phyloP scores from a whole-genome alignment of 257 asterid genomes.

The Penstemon eatonii region DNA sequence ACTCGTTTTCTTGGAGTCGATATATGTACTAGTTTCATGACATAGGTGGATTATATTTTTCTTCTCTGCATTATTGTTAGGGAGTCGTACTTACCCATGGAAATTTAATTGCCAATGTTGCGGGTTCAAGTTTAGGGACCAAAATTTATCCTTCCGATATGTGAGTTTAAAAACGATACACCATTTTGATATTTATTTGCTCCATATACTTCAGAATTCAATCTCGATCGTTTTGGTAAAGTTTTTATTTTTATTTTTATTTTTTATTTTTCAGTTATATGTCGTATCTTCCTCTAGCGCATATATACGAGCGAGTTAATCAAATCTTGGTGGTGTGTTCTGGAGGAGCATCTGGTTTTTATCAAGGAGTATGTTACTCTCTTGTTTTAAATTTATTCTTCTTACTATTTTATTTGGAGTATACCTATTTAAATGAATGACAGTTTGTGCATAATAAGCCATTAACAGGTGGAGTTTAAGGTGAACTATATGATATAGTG shows the following conservation, averaged over 20 bases:
- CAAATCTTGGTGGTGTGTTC: slow-evolving; percentile 53
- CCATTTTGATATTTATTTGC: neutral
- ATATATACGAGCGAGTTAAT: slow-evolving; percentile 93
- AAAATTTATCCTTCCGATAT: slow-evolving; percentile 72
- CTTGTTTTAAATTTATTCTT: slow-evolving; percentile 3
- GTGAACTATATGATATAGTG: too few species aligned
- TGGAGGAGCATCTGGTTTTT: slow-evolving; percentile 87
- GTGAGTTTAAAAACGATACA: slow-evolving; percentile 45
- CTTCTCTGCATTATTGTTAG: slow-evolving; percentile 31
- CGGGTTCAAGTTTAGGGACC: slow-evolving; percentile 54
- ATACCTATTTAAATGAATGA: slow-evolving; percentile 1
- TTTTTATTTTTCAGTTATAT: slow-evolving; percentile 59
- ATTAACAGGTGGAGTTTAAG: too few species aligned
- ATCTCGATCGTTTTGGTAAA: neutral
- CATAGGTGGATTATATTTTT: slow-evolving; percentile 10
- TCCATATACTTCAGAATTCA: neutral
- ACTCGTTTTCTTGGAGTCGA: neutral
- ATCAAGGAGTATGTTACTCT: slow-evolving; percentile 76
- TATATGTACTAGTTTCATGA: slow-evolving; percentile 23
- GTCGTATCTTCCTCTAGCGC: slow-evolving; percentile 97
- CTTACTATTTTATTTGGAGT: neutral
- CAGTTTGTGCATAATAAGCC: too few species aligned
- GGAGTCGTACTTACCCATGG: slow-evolving; percentile 89
- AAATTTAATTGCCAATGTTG: slow-evolving; percentile 74
- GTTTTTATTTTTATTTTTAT: slow-evolving; percentile 6